These are phyloP conservation scores for Vaccinium myrtillus DNA, from an alignment of 148 eudicot genomes.

Conservation along the genomic window DNA sequence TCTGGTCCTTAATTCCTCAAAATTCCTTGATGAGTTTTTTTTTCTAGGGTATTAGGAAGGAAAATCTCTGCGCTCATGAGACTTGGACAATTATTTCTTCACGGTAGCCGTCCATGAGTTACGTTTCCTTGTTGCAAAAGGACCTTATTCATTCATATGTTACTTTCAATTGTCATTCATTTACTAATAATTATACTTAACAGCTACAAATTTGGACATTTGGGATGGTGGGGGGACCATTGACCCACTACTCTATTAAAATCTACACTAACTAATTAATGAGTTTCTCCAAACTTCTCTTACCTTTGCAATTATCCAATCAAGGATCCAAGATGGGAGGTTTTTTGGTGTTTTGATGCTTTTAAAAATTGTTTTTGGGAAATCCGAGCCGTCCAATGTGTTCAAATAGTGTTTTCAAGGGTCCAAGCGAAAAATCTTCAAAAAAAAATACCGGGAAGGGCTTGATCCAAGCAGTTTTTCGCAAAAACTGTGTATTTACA, in stretches of 20 bases:
- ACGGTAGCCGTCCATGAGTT: neutral
- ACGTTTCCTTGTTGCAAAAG: neutral
- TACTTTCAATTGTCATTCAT: conserved; percentile 11
- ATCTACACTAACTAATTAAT: neutral
- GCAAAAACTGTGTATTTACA: no score
- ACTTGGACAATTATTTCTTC: neutral
- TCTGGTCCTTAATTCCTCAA: neutral
- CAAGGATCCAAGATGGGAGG: no score
- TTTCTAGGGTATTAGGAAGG: neutral
- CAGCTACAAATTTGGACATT: neutral
- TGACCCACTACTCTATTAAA: conserved; percentile 15
- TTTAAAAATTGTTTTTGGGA: no score
- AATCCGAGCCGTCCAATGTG: no score
- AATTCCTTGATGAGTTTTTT: neutral
- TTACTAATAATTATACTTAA: no score
- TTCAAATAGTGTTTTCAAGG: no score
- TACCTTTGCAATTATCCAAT: neutral
- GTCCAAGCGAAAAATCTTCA: no score
- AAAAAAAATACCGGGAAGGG: no score
- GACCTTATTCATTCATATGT: neutral
- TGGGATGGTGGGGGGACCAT: conserved; percentile 30
- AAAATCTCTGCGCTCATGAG: neutral
- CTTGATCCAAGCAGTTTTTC: no score
- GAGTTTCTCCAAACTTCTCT: neutral
- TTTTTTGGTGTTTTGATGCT: no score